Conservation (phyloP, 2,329 filamentous ascomycete species). For the Alternaria conjuncta region DNA sequence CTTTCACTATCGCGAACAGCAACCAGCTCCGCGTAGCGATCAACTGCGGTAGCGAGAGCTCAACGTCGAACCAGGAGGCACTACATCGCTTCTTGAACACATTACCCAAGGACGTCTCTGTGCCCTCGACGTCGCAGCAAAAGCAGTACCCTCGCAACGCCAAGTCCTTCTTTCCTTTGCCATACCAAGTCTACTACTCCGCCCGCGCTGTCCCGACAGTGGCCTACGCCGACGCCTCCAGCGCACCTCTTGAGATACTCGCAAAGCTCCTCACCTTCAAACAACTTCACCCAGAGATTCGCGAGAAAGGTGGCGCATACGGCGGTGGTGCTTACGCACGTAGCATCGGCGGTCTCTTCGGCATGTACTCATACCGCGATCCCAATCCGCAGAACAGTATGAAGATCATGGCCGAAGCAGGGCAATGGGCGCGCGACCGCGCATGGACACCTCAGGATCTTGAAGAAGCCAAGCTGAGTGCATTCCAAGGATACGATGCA, state of each 20-base stretch:
- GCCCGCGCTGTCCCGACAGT: conserved; percentile 81
- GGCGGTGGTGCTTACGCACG: conserved; percentile 87
- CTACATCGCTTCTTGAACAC: conserved; percentile 73
- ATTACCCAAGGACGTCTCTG: conserved; percentile 55
- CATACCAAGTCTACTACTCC: conserved; percentile 97
- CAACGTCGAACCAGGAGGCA: conserved; percentile 71
- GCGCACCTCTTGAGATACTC: conserved; percentile 84
- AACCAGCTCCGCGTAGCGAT: conserved; percentile 77
- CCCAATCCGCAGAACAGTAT: conserved; percentile 91
- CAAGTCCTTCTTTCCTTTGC: conserved; percentile 90
- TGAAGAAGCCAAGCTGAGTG: conserved; percentile 93
- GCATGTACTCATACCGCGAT: conserved; percentile 96
- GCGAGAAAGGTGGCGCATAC: conserved; percentile 96
- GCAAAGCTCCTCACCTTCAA: conserved; percentile 94
- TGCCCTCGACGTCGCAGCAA: conserved; percentile 38
- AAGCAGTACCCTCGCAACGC: conserved; percentile 50
- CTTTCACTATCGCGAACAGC: conserved; percentile 72
- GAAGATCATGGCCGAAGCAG: conserved; percentile 81
- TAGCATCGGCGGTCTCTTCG: conserved; percentile 82
- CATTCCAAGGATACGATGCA: conserved; percentile 91
- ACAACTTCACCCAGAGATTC: conserved; percentile 94
- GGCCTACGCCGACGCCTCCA: conserved; percentile 77
- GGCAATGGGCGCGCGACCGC: conserved; percentile 81
- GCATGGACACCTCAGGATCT: conserved; percentile 84
- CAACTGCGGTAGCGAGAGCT: conserved; percentile 81